Base-by-base conservation (phyloP, 352 stramenopile genomes). In the Albugo candida region DNA sequence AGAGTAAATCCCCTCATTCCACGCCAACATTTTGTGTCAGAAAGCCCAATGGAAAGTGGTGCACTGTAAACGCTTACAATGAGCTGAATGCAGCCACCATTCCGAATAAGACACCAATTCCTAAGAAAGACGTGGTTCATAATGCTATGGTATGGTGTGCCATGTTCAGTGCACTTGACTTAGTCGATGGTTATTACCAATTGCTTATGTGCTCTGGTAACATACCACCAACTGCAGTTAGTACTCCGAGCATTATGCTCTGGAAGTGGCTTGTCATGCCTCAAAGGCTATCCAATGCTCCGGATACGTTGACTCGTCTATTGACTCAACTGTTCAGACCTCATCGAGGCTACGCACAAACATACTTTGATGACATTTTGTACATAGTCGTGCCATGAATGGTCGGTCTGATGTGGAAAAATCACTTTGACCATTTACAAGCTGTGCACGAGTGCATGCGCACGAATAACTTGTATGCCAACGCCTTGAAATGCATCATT, bases 361-460 rank as follows among this genome's bases (percentile, higher is more conserved):
- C 37, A 17, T 63, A 60, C 36, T 56, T 60, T 21, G 57, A 64
- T 38, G 57, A 64, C 35, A 11, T 61, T 61, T 53, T 42, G 51
- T 61, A 4, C 62, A 56, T 41, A 65, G 41, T 16, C 39, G 31
- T 13, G 42, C 13, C 21, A n/a, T n/a, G n/a, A n/a, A n/a, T n/a
- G n/a, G n/a, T n/a, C n/a, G n/a, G n/a, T n/a, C n/a, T n/a, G n/a
- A 35, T 40, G 12, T 59, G 13, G 45, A 59, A 0, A n/a, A 41
- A 45, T 8, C 56, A 67, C 31, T n/a, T 46, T 0, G 52, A 24
- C 0, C 47, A 51, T 0, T 18, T 67, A 0, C 43, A 51, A 1
- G 18, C 43, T 18, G 55, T 64, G 14, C 39, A 64, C 2, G 2
- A 18, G 13, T 45, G 42, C 1, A 54, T 41, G 19, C 17, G 49